Conservation (phyloP, 2,329 filamentous ascomycete species). For the Penicillium sp. region DNA sequence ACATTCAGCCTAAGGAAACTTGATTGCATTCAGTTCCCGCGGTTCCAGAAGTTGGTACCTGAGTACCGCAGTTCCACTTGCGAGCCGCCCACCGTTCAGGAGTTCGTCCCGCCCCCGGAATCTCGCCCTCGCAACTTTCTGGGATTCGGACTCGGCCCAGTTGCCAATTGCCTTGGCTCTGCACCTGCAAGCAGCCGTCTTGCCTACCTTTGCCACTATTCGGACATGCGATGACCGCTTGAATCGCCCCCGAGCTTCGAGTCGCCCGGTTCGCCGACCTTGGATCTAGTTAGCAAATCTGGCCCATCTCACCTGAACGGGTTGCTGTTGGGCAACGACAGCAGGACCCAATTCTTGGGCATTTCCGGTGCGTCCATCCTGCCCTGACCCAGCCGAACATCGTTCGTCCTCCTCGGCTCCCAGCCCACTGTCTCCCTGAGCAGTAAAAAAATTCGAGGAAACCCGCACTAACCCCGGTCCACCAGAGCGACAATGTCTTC, state of each 20-base stretch:
- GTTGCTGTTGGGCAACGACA: conserved; percentile 9
- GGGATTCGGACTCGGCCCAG: neutral
- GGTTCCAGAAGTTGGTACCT: conserved; percentile 1
- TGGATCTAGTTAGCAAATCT: neutral
- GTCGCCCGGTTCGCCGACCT: neutral
- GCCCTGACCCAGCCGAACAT: neutral
- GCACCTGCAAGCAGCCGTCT: conserved; percentile 3
- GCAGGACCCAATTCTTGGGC: conserved; percentile 6
- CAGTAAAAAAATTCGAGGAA: neutral
- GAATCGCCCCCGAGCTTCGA: conserved; percentile 7
- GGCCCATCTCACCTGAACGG: conserved; percentile 2
- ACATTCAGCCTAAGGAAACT: neutral
- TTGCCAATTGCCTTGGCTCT: neutral
- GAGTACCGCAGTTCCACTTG: conserved; percentile 4
- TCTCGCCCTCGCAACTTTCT: neutral
- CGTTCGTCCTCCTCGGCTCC: neutral
- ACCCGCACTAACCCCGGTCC: conserved; percentile 9
- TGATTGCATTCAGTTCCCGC: neutral
- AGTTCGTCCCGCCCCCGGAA: conserved; percentile 22
- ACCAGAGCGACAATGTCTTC: conserved; percentile 28
- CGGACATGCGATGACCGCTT: conserved; percentile 18
- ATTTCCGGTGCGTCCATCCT: conserved; percentile 13
- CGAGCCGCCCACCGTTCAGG: conserved; percentile 14
- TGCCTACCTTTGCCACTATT: conserved; percentile 4
- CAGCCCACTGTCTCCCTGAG: neutral